Evolutionary conservation across 106 monocot species (phyloP).

Genomic region (Dactylorhiza incarnata): DNA sequence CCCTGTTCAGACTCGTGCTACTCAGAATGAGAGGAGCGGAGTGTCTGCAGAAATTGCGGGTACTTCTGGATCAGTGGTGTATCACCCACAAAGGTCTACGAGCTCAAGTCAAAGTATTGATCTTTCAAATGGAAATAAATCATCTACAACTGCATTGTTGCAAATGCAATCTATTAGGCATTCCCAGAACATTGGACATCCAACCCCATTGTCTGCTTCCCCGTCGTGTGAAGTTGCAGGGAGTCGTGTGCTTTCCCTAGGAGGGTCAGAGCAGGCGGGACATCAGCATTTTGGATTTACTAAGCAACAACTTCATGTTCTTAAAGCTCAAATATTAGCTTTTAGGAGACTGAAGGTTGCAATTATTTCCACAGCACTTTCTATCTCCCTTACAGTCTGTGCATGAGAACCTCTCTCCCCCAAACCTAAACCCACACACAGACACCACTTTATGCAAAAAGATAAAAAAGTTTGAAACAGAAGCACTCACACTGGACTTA

Average conservation of each 20-base stretch:
- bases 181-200: constrained; percentile 31
- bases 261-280: constrained; percentile 19
- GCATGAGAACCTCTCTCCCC: neutral
- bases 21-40: constrained; percentile 31
- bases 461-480: neutral
- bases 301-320: constrained; percentile 86
- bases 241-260: constrained; percentile 25
- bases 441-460: neutral
- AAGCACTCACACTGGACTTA: neutral
- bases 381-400: neutral
- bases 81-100: constrained; percentile 38
- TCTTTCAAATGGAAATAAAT: constrained; percentile 27
- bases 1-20: constrained; percentile 24
- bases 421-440: neutral
- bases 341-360: constrained; percentile 88
- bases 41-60: constrained; percentile 18
- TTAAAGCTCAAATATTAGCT: constrained; percentile 97
- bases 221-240: constrained; percentile 22
- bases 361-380: neutral
- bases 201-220: constrained; percentile 17
- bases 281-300: constrained; percentile 61
- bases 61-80: constrained; percentile 24
- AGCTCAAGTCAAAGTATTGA: constrained; percentile 28
- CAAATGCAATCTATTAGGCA: constrained; percentile 46
- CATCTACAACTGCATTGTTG: constrained; percentile 19